Percentiles rank a stretch among this genome's conserved stretches.
Evolutionary conservation across 371 early-diverging fungal genomes (phyloP).

Genomic region (Encephalitozoon intestinalis): DNA sequence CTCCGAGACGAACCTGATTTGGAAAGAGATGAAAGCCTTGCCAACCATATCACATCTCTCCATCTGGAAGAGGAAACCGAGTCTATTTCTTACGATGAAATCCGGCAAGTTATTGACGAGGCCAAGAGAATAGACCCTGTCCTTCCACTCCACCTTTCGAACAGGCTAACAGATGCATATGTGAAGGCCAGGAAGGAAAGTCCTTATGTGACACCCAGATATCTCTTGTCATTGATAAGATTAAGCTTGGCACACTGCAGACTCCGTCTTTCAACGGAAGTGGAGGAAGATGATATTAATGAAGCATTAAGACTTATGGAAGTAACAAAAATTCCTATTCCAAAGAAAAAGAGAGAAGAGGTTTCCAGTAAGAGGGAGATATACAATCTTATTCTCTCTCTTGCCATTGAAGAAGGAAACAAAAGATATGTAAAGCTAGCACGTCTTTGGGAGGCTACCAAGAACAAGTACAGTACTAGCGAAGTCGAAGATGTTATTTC

Average conservation of each 20-base stretch:
- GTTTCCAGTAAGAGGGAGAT: conserved; percentile 21
- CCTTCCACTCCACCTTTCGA: conserved; percentile 19
- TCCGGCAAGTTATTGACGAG: conserved; percentile 32
- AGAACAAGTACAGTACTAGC: conserved; percentile 19
- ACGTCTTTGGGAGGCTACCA: conserved; percentile 26
- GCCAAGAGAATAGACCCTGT: conserved; percentile 28
- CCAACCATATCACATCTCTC: conserved; percentile 49
- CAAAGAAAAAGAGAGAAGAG: conserved; percentile 45
- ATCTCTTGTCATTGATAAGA: conserved; percentile 78
- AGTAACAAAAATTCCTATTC: conserved; percentile 65
- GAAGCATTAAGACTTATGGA: conserved; percentile 84
- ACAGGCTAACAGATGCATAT: conserved; percentile 48
- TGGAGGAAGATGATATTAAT: conserved; percentile 74
- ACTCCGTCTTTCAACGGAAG: conserved; percentile 70
- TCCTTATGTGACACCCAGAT: conserved; percentile 52
- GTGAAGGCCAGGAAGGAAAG: conserved; percentile 65
- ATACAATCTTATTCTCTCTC: conserved; percentile 52
- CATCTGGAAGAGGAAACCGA: conserved; percentile 38
- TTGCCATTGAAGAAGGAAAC: conserved; percentile 24
- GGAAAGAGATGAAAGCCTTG: conserved; percentile 67
- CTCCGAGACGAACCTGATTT: conserved; percentile 80
- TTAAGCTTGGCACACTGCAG: conserved; percentile 78
- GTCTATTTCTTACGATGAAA: conserved; percentile 11
- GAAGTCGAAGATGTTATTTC: conserved; percentile 54
- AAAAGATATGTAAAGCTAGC: conserved; percentile 35